Evolutionary conservation across 2,329 filamentous ascomycete species (phyloP), one percentile per base, ranked within the genome.

Genomic region (Fusarium hostae): DNA sequence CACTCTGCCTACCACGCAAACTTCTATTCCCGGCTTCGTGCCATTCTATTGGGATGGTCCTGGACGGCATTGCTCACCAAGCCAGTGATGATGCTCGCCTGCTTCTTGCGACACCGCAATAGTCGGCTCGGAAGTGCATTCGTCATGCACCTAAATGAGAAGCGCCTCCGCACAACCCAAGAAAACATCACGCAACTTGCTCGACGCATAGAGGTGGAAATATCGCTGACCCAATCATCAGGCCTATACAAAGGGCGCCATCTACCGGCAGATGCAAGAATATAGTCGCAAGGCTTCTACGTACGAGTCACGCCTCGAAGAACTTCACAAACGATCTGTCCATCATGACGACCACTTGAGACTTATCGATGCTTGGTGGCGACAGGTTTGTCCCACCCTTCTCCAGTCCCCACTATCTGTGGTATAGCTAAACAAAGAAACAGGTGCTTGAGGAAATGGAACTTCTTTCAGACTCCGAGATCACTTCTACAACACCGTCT

Each of bases 221-320:
- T 68, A 60, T 71, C 73, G 70, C 76, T 78, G 70, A 78, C 75
- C 65, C 63, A 63, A 68, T 63, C 66, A 68, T 68, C 74, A 83
- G 81, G 72, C 78, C 59, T 83, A 82, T 67, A 83, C 81, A 67
- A 99, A 98, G 84, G 96, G 97, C 85, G 96, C 96, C 72, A 97
- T 99, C 80, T 92, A 93, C 78, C 94, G 97, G 64, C 95, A 98
- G 84, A 97, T 99, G 94, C 93, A 94, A 79, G 96, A 98, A 83
- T 98, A 97, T 83, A 97, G 97, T 83, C 91, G 96, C 76, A 94
- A 97, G 80, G 95, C 94, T 80, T 87, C 88, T 63, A 92, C 92
- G 43, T 85, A 97, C 70, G 95, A 98, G 84, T 86, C 89, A 64
- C 92, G 93, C 78, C 85, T 98, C 68, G 91, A 91, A 78, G 93